Evolutionary conservation across 352 stramenopile genomes (phyloP), one percentile per base, ranked within the genome.

Genomic region (Phytopythium boreale): DNA sequence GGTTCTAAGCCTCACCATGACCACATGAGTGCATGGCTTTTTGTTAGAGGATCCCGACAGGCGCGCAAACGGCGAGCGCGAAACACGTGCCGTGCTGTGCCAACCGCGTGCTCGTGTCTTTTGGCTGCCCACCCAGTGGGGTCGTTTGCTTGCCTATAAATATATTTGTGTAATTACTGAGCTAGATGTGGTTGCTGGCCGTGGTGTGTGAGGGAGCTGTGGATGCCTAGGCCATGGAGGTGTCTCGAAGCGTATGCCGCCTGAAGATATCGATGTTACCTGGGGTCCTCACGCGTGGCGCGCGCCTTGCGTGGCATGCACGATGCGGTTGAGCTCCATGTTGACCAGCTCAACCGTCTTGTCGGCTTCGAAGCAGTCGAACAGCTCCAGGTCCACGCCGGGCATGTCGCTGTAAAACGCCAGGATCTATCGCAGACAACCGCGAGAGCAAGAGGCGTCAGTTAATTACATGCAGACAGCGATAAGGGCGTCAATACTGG

Each of bases 401-500:
- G 84, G 72, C 82, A 95, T 92, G 59, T 92, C 80, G 61, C 74
- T 91, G 65, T 93, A 95, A 69, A 95, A 95, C 14, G 87, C 87
- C n/a, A 95, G 56, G 62, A 93, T 91, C 87, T 95, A 29, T 24
- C 34, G 34, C 15, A 60, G 26, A n/a, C n/a, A 61, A 55, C 0
- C 27, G 41, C 14, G 26, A 37, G 20, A 17, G 20, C 29, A 20
- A 3, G 31, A 37, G 15, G 36, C 12, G 7, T 36, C 36, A 46
- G 24, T 14, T 27, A 36, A 50, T 19, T 27, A 36, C 11, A n/a
- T 3, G 29, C 29, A 34, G 29, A 34, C 29, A 7, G n/a, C n/a
- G n/a, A n/a, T n/a, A n/a, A 34, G 29, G 3, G 7, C 29, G 3
- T 34, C 3, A 34, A 7, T 34, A 34, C 29, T 3, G 29, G 29